Conservation (phyloP, 352 stramenopile genomes). For the Globisporangium takayamanum region DNA sequence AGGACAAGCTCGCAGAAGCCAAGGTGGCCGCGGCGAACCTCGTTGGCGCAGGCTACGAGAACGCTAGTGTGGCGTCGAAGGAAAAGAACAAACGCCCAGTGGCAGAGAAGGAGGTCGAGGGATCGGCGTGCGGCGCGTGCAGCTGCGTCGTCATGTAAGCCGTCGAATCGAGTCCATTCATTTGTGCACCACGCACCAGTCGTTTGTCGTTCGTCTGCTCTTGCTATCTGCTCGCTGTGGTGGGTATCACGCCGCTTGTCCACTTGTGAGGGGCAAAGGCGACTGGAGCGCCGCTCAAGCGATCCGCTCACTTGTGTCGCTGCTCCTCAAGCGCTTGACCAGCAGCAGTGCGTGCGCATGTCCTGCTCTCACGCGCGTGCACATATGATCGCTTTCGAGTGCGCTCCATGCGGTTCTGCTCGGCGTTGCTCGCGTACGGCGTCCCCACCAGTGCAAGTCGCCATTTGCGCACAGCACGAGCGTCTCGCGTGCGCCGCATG, state of each 20-base stretch:
- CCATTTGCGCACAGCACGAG: slow-evolving; percentile 34
- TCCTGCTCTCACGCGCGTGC: slow-evolving; percentile 16
- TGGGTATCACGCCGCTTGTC: neutral
- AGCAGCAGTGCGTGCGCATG: slow-evolving; percentile 27
- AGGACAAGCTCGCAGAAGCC: slow-evolving; percentile 30
- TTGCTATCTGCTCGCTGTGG: neutral
- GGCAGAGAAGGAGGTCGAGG: slow-evolving; percentile 39
- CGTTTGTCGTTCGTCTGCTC: neutral
- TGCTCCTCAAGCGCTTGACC: slow-evolving; percentile 2
- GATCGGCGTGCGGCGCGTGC: slow-evolving; percentile 42
- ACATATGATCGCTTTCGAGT: slow-evolving; percentile 8
- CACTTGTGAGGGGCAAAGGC: neutral
- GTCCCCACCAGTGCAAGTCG: slow-evolving; percentile 51
- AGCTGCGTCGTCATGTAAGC: slow-evolving; percentile 65
- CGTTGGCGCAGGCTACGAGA: slow-evolving; percentile 50
- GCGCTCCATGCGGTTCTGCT: neutral
- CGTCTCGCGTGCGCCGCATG: slow-evolving; percentile 49
- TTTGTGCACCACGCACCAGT: neutral
- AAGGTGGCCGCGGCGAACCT: slow-evolving; percentile 45
- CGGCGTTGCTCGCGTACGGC: neutral
- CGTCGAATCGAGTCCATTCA: neutral
- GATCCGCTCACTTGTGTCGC: neutral
- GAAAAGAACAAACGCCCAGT: slow-evolving; percentile 30
- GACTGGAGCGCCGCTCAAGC: too few species aligned
- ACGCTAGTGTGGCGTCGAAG: slow-evolving; percentile 53